Percentiles rank a stretch among this genome's conserved stretches.
phyloP scores from a whole-genome alignment of 2,329 filamentous ascomycete genomes.

The Eutypella sp. region DNA sequence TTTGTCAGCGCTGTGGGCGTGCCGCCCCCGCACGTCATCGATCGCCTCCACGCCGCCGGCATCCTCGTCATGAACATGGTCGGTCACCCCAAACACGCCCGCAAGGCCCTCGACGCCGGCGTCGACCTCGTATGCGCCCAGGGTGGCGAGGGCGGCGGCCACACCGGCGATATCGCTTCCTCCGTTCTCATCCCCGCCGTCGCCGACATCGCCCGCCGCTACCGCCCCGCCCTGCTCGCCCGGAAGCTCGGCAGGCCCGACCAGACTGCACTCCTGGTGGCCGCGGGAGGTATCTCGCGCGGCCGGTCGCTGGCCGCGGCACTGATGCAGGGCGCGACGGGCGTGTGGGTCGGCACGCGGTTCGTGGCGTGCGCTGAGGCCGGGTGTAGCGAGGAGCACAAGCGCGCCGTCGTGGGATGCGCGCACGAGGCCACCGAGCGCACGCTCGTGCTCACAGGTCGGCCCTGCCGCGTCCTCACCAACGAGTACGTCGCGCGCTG shows the following conservation, averaged over 20 bases:
- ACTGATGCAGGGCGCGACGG: slow-evolving; percentile 81
- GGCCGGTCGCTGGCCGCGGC: slow-evolving; percentile 75
- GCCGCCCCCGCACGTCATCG: slow-evolving; percentile 68
- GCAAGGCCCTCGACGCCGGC: slow-evolving; percentile 79
- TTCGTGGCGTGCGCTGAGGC: slow-evolving; percentile 84
- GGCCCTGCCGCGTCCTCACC: slow-evolving; percentile 72
- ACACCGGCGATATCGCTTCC: slow-evolving; percentile 83
- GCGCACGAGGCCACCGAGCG: slow-evolving; percentile 73
- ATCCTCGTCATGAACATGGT: slow-evolving; percentile 98
- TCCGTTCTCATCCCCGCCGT: slow-evolving; percentile 84
- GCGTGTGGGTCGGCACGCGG: slow-evolving; percentile 91
- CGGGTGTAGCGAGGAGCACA: slow-evolving; percentile 75
- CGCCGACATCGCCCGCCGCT: slow-evolving; percentile 73
- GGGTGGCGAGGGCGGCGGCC: slow-evolving; percentile 88
- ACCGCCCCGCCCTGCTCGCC: slow-evolving; percentile 63
- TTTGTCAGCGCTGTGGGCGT: slow-evolving; percentile 90
- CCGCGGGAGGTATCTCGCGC: slow-evolving; percentile 82
- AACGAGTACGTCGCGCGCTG: slow-evolving; percentile 82
- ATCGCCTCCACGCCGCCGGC: slow-evolving; percentile 70
- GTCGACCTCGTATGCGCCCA: slow-evolving; percentile 91
- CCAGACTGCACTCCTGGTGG: slow-evolving; percentile 68
- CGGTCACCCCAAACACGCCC: slow-evolving; percentile 83
- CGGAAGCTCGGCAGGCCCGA: slow-evolving; percentile 55
- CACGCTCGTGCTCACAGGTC: slow-evolving; percentile 76
- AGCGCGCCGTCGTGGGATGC: slow-evolving; percentile 76